These are phyloP conservation scores for Anisodus tanguticus DNA, from an alignment of 257 asterid species.

Conservation along the genomic window DNA sequence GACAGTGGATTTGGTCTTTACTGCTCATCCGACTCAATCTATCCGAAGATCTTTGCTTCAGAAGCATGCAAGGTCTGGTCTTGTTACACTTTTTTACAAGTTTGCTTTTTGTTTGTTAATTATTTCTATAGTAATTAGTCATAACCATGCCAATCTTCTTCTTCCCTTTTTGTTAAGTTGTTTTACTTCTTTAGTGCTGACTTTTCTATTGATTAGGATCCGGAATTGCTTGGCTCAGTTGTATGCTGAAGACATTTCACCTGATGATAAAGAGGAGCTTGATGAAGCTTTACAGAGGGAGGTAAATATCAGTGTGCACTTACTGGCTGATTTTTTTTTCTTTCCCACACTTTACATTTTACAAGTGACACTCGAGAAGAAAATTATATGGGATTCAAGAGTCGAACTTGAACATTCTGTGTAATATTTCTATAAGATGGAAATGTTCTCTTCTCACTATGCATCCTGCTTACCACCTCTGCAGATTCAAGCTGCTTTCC, in stretches of 20 bases:
- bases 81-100: background rate
- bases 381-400: background rate
- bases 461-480: background rate
- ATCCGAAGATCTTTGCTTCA: conserved; percentile 58
- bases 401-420: background rate
- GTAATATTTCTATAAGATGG: background rate
- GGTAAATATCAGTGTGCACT: conserved; percentile 37
- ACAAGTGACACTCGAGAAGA: background rate
- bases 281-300: conserved; percentile 62
- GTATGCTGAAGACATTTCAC: conserved; percentile 53
- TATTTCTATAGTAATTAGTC: background rate
- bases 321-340: background rate
- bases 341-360: background rate
- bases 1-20: conserved; percentile 57
- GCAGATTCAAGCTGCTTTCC: conserved; percentile 62
- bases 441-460: background rate
- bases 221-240: conserved; percentile 58
- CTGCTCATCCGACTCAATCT: conserved; percentile 64
- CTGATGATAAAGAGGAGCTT: conserved; percentile 56
- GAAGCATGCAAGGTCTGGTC: conserved; percentile 52
- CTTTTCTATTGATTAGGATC: conserved; percentile 38
- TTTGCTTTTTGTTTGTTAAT: background rate
- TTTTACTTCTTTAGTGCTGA: conserved; percentile 14
- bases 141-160: background rate
- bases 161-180: background rate